phyloP scores from a whole-genome alignment of 176 grass and related monocot genomes.

The Carex myosuroides region DNA sequence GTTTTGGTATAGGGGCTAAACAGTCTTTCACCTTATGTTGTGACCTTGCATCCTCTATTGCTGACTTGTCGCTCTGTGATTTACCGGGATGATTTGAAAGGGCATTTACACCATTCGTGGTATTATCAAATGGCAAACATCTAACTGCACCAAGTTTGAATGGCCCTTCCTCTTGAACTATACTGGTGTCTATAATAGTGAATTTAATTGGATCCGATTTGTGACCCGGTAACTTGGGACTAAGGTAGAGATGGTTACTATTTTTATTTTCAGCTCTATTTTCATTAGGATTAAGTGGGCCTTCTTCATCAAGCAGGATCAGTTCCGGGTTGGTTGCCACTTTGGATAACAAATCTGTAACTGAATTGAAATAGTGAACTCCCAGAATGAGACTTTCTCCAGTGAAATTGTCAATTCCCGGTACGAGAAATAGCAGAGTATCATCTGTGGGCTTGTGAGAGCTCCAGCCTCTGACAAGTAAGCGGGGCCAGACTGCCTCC shows the following conservation, averaged over 20 bases:
- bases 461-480: conserved; percentile 1
- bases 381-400: too few species aligned
- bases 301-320: neutral
- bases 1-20: neutral
- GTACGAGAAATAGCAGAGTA: conserved; percentile 19
- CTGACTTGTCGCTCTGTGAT: neutral
- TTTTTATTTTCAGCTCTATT: neutral
- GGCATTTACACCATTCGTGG: neutral
- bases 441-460: neutral
- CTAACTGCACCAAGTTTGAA: neutral
- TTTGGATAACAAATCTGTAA: conserved; percentile 85
- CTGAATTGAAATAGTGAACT: conserved; percentile 84
- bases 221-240: neutral
- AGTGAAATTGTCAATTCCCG: too few species aligned
- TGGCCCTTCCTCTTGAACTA: neutral
- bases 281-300: neutral
- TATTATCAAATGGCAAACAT: neutral
- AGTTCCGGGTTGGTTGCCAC: conserved; percentile 59
- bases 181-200: neutral
- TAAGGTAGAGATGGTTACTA: neutral
- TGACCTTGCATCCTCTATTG: neutral
- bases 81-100: neutral
- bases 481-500: conserved; percentile 94
- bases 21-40: neutral
- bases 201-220: neutral